Conservation (phyloP, 176 grass and related monocot genomes). For the Metroxylon sagu region DNA sequence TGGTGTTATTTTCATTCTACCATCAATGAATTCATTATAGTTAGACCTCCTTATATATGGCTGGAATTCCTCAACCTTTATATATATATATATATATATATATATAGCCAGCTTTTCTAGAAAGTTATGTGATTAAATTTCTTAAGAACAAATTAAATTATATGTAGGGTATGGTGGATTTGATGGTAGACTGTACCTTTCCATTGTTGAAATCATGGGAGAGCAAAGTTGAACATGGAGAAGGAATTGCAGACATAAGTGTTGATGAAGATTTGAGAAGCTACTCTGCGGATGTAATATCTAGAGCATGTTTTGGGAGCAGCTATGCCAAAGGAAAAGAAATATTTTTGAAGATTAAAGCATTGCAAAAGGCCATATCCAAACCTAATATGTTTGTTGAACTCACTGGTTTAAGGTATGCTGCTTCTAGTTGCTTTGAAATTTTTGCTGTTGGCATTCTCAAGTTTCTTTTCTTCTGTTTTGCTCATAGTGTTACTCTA, state of each 20-base stretch:
- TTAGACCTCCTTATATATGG: no score
- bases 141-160: neutral
- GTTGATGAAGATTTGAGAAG: conserved; percentile 80
- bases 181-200: conserved; percentile 84
- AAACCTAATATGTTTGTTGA: conserved; percentile 78
- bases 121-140: no score
- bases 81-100: no score
- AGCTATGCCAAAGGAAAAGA: conserved; percentile 82
- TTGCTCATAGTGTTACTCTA: no score
- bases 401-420: conserved; percentile 76
- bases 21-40: no score
- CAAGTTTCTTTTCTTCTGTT: no score
- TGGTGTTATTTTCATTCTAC: no score
- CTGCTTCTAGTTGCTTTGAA: neutral
- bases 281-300: conserved; percentile 91
- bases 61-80: no score
- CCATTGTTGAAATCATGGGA: conserved; percentile 61
- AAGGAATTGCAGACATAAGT: conserved; percentile 53
- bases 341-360: conserved; percentile 78
- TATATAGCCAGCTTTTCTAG: no score
- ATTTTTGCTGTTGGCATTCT: neutral
- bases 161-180: conserved; percentile 77
- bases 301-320: conserved; percentile 85
- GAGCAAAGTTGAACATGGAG: conserved; percentile 35
- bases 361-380: conserved; percentile 70